Evolutionary conservation across 345 rosid species (phyloP).

Genomic region (Pugionium cornutum): DNA sequence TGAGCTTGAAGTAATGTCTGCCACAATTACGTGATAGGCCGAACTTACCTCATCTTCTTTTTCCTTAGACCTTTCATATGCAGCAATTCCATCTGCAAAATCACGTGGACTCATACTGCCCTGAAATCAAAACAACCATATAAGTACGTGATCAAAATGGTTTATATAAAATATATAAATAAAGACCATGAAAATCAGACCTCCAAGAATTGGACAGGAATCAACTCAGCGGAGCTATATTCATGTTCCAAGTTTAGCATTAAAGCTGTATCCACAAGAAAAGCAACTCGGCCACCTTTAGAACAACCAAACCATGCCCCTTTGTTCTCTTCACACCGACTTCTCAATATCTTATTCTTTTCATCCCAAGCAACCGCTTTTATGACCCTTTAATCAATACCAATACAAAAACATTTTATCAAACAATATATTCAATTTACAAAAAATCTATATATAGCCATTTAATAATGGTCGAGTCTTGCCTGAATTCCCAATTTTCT

Average conservation of each 20-base stretch:
- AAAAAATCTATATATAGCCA: no score
- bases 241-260: not conserved
- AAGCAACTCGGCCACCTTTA: slow-evolving; percentile 2
- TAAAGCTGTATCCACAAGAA: not conserved
- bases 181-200: not conserved
- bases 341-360: not conserved
- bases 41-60: no score
- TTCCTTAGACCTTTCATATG: no score
- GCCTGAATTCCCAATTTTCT: no score
- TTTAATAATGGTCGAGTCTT: no score
- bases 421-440: no score
- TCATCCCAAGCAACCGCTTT: not conserved
- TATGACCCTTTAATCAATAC: not conserved
- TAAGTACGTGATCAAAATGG: not conserved
- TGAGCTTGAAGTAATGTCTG: slow-evolving; percentile 51
- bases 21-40: slow-evolving; percentile 49
- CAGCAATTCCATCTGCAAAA: not conserved
- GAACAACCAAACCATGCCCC: slow-evolving; percentile 11
- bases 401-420: no score
- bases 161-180: no score
- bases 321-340: not conserved
- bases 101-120: not conserved
- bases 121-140: slow-evolving; percentile 2
- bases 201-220: not conserved
- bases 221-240: no score